Evolutionary conservation across 306 rosid species (phyloP), one percentile per base, ranked within the genome.

Genomic region (Vigna reflexopilosa): DNA sequence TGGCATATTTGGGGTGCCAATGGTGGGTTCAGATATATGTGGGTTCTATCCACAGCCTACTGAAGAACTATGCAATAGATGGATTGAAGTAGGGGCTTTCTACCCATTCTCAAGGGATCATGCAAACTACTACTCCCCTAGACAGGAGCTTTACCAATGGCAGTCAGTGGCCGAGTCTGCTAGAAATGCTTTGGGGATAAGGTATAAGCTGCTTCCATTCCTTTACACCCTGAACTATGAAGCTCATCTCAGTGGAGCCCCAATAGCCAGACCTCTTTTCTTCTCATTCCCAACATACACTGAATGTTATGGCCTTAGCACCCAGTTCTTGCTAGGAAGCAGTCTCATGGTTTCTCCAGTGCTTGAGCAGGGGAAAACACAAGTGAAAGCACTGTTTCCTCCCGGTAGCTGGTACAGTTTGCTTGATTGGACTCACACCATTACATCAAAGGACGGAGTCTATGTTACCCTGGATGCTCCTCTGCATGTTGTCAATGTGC

Each of bases 91-190:
- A 0, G 99, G 99, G 1, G 99, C 99, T 28, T 95, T 95, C 89
- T 95, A 95, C 66, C 98, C 98, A 7, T 95, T 95, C 81, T 95
- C 99, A 52, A 89, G 98, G 76, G 99, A 95, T 70, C 98, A 95
- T 79, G 98, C 99, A 13, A 92, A 93, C 79, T 91, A 44, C 82
- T 88, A 87, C 83, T 93, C 99, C 70, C 99, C 98, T 14, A 87
- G 99, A 73, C 99, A 95, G 68, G 99, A 93, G 88, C 98, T 92
- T 89, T 92, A 95, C 77, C 98, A 89, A 80, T 95, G 99, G 99
- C 82, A 89, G 4, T 91, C 99, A 0, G 99, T 95, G 3, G 98
- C 98, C 1, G 74, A 82, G 73, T 92, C 98, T 44, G 97, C 97
- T 51, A 83, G 98, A 80, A 95, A 95, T 69, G 98, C 98, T 51